Evolutionary conservation across 2,329 filamentous ascomycete species (phyloP), one percentile per base, ranked within the genome.

Genomic region (Fusarium tuaranense): DNA sequence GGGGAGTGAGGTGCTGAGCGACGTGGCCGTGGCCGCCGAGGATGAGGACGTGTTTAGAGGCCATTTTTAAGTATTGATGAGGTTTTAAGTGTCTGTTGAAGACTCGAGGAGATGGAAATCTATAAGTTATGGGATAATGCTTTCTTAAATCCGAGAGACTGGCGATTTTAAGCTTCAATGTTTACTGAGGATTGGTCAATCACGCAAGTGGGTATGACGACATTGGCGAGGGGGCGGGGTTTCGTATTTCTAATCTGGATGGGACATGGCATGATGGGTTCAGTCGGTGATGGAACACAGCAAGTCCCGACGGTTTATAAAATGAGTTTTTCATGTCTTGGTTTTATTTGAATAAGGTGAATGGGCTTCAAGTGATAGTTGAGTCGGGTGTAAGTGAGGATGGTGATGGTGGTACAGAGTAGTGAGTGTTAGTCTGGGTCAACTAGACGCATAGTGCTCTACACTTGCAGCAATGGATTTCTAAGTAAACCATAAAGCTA

Each of bases 1-100:
- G 88, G 2, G 93, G 93, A 10, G 94, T 97, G 44, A 97, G 88
- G 51, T 92, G 84, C 68, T 94, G 90, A 75, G 94, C 90, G 69
- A 97, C 84, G 81, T 95, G 94, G 84, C 94, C 94, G 85, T 95
- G 94, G 78, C 94, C 94, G 79, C 94, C 94, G 72, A 97, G 89
- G 75, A 97, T 84, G 70, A 95, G 91, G 69, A 95, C 90, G 80
- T 90, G 86, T 48, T 81, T 81, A 46, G 82, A 77, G 57, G 79
- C 58, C 82, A 83, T 83, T 44, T 51, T 18, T 16, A 12, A 61
- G 22, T 55, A 18, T 51, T 3, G 16, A 51, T 18, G 9, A 5
- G 16, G 16, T 27, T 51, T 5, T 1, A 10, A 32, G 25, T 27
- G 25, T 27, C 25, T 27, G 5, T 27, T 27, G 25, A 27, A 27